A percentile compares a stretch with the other conserved stretches of the same genome.
These are phyloP conservation scores for Macroventuria anomochaeta DNA, from an alignment of 2,329 filamentous ascomycete genomes.

Conservation along the genomic window DNA sequence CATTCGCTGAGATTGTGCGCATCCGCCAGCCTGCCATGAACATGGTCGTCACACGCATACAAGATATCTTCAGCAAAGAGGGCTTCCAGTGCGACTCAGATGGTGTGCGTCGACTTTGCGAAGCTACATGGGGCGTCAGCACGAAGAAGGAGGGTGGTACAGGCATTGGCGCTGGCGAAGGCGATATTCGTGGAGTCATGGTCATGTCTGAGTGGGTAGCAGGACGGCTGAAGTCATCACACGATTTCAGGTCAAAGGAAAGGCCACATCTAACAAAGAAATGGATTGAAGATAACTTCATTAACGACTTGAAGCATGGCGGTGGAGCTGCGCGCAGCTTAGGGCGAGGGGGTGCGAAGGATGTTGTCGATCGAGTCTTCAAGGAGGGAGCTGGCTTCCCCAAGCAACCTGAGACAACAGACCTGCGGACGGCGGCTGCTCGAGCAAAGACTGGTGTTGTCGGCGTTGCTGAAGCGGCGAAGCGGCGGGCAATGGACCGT, in stretches of 20 bases:
- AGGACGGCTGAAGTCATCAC: constrained; percentile 64
- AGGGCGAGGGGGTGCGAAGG: constrained; percentile 73
- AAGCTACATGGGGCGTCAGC: constrained; percentile 81
- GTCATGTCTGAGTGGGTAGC: constrained; percentile 89
- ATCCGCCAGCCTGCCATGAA: constrained; percentile 88
- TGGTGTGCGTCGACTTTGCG: constrained; percentile 82
- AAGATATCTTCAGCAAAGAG: constrained; percentile 85
- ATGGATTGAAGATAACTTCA: constrained; percentile 77
- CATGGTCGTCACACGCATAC: constrained; percentile 81
- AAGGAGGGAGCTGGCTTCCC: constrained; percentile 80
- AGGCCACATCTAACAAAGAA: constrained; percentile 67
- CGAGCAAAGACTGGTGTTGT: constrained; percentile 57
- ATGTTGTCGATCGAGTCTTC: constrained; percentile 80
- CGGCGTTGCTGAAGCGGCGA: constrained; percentile 74
- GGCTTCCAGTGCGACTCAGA: constrained; percentile 88
- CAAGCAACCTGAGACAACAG: constrained; percentile 58
- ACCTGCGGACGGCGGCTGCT: constrained; percentile 61
- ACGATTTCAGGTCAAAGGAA: constrained; percentile 46
- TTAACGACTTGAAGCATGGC: constrained; percentile 71
- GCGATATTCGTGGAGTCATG: constrained; percentile 82
- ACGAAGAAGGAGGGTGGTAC: constrained; percentile 69
- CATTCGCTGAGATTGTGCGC: constrained; percentile 89
- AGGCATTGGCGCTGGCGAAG: constrained; percentile 68
- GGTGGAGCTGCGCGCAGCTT: constrained; percentile 74
- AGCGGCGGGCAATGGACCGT: constrained; percentile 74